Conservation (phyloP, 2,329 filamentous ascomycete genomes). For the Nemania sp. region DNA sequence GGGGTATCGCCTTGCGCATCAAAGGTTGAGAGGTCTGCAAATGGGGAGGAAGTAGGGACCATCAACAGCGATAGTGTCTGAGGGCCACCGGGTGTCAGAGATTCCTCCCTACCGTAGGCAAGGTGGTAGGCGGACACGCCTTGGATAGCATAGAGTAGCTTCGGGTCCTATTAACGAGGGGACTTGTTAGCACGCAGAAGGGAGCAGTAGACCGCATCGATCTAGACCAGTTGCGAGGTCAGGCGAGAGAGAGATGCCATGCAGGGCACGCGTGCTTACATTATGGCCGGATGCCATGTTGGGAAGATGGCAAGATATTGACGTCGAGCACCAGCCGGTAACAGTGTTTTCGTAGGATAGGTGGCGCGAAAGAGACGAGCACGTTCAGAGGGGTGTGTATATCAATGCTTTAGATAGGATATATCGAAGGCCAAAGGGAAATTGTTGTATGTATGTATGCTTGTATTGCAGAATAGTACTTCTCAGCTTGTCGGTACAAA, state of each 20-base stretch:
- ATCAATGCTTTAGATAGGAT: neutral
- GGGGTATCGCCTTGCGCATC: constrained; percentile 65
- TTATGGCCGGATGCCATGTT: constrained; percentile 61
- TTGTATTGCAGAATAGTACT: neutral
- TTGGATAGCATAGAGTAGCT: constrained; percentile 77
- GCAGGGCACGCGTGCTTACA: constrained; percentile 49
- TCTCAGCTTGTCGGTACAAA: constrained; percentile 1
- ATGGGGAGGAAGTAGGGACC: constrained; percentile 89
- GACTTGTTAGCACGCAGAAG: constrained; percentile 30
- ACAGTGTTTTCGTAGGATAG: neutral
- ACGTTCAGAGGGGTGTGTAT: constrained; percentile 8
- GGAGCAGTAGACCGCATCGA: constrained; percentile 16
- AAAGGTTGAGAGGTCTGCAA: constrained; percentile 66
- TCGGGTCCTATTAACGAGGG: constrained; percentile 64
- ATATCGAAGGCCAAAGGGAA: neutral
- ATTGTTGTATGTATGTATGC: constrained; percentile 1
- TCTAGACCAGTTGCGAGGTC: constrained; percentile 1
- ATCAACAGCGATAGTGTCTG: constrained; percentile 94
- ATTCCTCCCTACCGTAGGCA: constrained; percentile 84
- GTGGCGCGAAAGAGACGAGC: neutral
- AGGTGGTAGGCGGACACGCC: constrained; percentile 94
- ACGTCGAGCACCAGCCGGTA: neutral
- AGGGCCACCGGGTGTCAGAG: constrained; percentile 84
- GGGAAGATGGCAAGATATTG: neutral
- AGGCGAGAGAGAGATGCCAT: constrained; percentile 11